phyloP scores from a whole-genome alignment of 2,329 filamentous ascomycete species.

The Plectosphaerella plurivora region DNA sequence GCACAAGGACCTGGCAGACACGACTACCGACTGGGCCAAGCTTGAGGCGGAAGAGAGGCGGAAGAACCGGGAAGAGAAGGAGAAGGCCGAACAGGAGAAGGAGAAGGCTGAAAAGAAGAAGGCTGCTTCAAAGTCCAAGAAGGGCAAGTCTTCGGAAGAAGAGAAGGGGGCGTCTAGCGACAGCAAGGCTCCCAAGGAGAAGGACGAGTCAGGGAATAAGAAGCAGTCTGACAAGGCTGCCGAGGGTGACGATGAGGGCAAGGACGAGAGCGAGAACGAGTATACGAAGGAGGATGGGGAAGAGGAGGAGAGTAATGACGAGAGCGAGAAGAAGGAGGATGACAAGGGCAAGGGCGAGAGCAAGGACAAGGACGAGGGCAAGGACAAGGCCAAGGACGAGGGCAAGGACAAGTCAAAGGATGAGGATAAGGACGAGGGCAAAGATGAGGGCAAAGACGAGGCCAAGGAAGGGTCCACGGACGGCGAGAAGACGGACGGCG shows the following conservation, averaged over 20 bases:
- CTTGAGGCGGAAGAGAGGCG: constrained; percentile 36
- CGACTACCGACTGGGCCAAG: constrained; percentile 39
- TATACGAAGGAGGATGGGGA: constrained; percentile 14
- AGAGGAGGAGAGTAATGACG: constrained; percentile 11
- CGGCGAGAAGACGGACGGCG: too few species aligned
- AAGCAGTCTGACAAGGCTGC: constrained; percentile 17
- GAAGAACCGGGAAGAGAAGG: constrained; percentile 26
- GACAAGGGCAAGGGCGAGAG: constrained; percentile 8
- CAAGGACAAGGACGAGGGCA: background rate
- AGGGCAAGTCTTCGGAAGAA: background rate
- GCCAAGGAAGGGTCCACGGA: too few species aligned
- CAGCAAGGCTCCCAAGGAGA: constrained; percentile 10
- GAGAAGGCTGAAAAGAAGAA: constrained; percentile 17
- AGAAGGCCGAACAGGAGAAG: constrained; percentile 26
- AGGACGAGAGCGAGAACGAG: constrained; percentile 13
- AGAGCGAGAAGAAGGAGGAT: constrained; percentile 20
- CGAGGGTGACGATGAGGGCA: constrained; percentile 9
- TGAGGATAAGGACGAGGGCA: constrained; percentile 11
- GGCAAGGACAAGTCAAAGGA: constrained; percentile 4
- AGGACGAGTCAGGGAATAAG: constrained; percentile 15
- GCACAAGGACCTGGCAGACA: constrained; percentile 27
- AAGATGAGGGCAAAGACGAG: background rate
- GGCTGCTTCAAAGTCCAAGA: constrained; percentile 5
- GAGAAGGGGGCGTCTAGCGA: background rate
- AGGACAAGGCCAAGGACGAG: background rate